These are phyloP conservation scores for Stephania japonica DNA, from an alignment of 164 flowering plant genomes.

Conservation along the genomic window DNA sequence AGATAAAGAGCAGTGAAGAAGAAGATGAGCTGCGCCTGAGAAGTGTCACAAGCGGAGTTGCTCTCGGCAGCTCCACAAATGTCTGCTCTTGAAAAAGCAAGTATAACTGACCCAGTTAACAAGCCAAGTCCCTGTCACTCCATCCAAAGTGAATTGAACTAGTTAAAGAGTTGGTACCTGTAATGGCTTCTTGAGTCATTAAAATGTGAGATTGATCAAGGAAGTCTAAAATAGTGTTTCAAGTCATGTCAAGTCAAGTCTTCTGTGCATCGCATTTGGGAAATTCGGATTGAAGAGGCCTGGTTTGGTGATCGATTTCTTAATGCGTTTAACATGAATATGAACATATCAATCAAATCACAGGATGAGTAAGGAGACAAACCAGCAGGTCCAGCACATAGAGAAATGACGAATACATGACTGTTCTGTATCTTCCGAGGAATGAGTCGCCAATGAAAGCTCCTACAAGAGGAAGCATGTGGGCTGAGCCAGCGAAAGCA, in stretches of 20 bases:
- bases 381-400: too few relatives aligned
- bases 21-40: constrained; percentile 9
- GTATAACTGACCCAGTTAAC: constrained; percentile 19
- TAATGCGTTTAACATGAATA: too few relatives aligned
- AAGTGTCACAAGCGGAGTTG: constrained; percentile 7
- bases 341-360: too few relatives aligned
- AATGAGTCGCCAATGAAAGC: background rate
- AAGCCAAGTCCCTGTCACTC: constrained; percentile 17
- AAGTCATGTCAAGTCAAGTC: too few relatives aligned
- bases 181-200: background rate
- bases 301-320: too few relatives aligned
- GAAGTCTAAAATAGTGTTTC: background rate
- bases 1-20: constrained; percentile 21
- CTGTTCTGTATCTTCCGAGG: background rate
- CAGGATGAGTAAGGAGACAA: too few relatives aligned
- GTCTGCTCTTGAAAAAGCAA: constrained; percentile 4
- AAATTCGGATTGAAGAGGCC: too few relatives aligned
- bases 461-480: too few relatives aligned
- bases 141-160: background rate
- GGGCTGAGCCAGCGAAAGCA: too few relatives aligned
- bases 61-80: background rate
- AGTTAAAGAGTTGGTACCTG: background rate
- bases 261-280: too few relatives aligned
- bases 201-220: background rate
- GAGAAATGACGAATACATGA: too few relatives aligned